Evolutionary conservation across 2,329 filamentous ascomycete species (phyloP).

Genomic region (Acarospora socialis): DNA sequence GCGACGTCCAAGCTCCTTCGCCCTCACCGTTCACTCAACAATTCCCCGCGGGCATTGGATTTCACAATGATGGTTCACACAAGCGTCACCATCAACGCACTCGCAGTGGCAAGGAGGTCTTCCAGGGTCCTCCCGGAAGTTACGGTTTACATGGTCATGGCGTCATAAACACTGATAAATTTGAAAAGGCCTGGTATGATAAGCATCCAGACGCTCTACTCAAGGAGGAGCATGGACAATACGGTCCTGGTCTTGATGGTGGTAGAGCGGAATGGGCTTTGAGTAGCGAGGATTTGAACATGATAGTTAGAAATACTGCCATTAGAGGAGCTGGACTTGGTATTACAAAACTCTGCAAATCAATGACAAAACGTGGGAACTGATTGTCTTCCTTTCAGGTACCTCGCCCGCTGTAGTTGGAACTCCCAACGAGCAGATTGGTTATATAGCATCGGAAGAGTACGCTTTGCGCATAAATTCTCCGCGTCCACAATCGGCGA

Average conservation of each 20-base stretch:
- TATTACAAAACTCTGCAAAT: conserved; percentile 18
- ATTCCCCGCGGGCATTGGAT: conserved; percentile 32
- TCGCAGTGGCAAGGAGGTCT: conserved; percentile 55
- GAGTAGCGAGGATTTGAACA: conserved; percentile 81
- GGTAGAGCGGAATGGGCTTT: conserved; percentile 63
- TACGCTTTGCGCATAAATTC: conserved; percentile 63
- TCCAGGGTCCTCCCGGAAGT: conserved; percentile 66
- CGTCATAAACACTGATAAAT: conserved; percentile 53
- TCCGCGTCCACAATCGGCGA: conserved; percentile 40
- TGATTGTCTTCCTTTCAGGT: conserved; percentile 33
- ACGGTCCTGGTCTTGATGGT: conserved; percentile 43
- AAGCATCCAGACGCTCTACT: conserved; percentile 72
- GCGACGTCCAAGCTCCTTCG: conserved; percentile 90
- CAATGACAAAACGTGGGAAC: neutral
- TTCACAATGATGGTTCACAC: conserved; percentile 37
- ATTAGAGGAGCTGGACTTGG: conserved; percentile 37
- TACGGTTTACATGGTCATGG: conserved; percentile 90
- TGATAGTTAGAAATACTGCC: conserved; percentile 63
- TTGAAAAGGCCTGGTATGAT: conserved; percentile 83
- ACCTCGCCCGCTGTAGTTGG: conserved; percentile 48
- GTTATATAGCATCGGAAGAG: conserved; percentile 74
- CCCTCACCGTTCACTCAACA: conserved; percentile 43
- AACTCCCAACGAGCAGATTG: conserved; percentile 82
- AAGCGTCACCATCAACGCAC: conserved; percentile 51
- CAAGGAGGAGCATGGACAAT: conserved; percentile 58